Conservation (phyloP, 768 basidiomycete species). For the Auricularia sp. region DNA sequence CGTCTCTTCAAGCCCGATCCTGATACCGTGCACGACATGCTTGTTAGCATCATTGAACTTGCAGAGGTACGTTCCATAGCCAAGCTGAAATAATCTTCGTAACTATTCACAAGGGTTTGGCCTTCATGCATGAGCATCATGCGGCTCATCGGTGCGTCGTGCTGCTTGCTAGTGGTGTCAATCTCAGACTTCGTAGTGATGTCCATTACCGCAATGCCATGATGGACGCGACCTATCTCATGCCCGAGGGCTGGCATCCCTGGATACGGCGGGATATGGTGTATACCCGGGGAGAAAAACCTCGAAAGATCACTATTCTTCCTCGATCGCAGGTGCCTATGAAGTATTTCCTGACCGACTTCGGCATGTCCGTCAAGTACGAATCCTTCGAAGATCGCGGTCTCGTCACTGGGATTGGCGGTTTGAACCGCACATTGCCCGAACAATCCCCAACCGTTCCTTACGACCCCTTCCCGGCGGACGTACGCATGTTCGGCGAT, state of each 20-base stretch:
- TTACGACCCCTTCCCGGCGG: neutral
- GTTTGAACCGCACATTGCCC: neutral
- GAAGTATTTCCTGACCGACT: neutral
- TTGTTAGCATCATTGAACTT: neutral
- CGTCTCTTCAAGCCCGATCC: neutral
- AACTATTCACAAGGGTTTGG: constrained; percentile 1
- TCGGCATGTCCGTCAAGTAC: neutral
- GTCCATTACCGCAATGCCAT: neutral
- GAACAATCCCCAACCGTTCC: neutral
- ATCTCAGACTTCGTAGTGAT: neutral
- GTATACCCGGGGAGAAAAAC: neutral
- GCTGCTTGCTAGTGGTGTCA: neutral
- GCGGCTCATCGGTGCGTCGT: constrained; percentile 5
- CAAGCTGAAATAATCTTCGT: neutral
- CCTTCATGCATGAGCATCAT: constrained; percentile 7
- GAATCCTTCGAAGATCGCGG: neutral
- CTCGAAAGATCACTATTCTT: neutral
- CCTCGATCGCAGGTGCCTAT: neutral
- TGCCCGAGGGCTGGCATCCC: neutral
- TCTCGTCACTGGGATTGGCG: neutral
- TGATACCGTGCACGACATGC: neutral
- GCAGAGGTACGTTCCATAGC: neutral
- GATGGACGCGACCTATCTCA: neutral
- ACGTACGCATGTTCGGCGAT: neutral
- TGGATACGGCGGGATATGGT: neutral